Evolutionary conservation across 148 eudicot genomes (phyloP).

Genomic region (Fagopyrum tataricum): DNA sequence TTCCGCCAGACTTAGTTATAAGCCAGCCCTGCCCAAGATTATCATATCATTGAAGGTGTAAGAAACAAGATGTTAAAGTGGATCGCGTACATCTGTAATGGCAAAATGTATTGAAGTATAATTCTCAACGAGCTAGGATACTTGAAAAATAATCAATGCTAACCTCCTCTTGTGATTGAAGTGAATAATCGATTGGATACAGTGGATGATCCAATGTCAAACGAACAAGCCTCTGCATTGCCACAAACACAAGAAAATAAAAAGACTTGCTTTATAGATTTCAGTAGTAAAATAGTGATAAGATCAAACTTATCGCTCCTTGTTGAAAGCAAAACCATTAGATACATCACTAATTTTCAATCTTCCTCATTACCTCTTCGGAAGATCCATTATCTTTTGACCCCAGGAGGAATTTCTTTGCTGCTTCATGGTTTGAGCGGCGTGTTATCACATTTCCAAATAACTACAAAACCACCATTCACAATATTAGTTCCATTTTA

Average conservation of each 20-base stretch:
- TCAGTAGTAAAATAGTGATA: neutral
- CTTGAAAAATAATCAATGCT: conserved; percentile 7
- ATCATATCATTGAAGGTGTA: neutral
- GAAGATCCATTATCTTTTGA: conserved; percentile 44
- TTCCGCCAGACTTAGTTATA: conserved; percentile 46
- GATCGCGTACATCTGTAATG: neutral
- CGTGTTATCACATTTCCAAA: conserved; percentile 43
- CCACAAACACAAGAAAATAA: conserved; percentile 24
- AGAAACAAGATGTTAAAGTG: neutral
- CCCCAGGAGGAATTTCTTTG: conserved; percentile 25
- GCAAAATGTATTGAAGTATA: neutral
- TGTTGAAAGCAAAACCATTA: neutral
- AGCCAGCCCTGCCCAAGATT: conserved; percentile 62
- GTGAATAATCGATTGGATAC: conserved; percentile 48
- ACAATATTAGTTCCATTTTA: neutral
- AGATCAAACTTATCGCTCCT: neutral
- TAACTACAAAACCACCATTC: conserved; percentile 33
- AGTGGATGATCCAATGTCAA: conserved; percentile 65
- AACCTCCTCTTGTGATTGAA: conserved; percentile 87
- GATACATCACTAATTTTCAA: neutral
- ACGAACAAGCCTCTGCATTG: conserved; percentile 66
- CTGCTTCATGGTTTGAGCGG: conserved; percentile 30
- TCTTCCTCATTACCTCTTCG: conserved; percentile 50
- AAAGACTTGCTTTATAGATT: neutral
- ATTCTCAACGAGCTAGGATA: neutral